These are phyloP conservation scores for Isoetes engelmannii DNA, from an alignment of 83 land plant species.

Conservation along the genomic window DNA sequence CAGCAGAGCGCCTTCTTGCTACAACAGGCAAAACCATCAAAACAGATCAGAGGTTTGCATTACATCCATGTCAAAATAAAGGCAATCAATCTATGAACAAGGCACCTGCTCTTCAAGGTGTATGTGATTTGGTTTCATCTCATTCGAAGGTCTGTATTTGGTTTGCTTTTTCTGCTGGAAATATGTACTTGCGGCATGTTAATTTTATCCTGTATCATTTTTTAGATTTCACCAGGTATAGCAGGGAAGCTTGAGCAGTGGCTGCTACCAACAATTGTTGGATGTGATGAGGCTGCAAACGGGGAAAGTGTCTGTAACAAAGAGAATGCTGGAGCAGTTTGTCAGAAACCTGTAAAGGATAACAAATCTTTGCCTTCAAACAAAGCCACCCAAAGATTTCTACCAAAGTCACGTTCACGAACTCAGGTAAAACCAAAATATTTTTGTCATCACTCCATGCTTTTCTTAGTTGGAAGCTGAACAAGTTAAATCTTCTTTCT, in stretches of 20 bases:
- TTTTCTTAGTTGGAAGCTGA: no score
- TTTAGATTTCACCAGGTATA: slow-evolving; percentile 23
- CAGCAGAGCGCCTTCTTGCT: slow-evolving; percentile 49
- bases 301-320: background rate
- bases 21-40: background rate
- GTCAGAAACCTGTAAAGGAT: background rate
- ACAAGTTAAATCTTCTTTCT: no score
- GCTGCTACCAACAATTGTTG: slow-evolving; percentile 12
- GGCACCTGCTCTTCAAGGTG: background rate
- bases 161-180: background rate
- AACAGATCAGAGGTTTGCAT: background rate
- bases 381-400: no score
- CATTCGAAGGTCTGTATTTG: background rate
- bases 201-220: background rate
- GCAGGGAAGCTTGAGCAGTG: slow-evolving; percentile 31
- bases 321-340: slow-evolving; percentile 10
- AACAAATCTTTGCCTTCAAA: background rate
- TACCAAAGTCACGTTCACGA: background rate
- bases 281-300: no score
- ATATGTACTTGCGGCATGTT: background rate
- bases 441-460: no score
- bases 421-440: no score
- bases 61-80: slow-evolving; percentile 1
- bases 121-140: background rate
- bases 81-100: background rate